Base-by-base conservation (phyloP, 1,284 basidiomycete species). In the Sporisorium reilianum region DNA sequence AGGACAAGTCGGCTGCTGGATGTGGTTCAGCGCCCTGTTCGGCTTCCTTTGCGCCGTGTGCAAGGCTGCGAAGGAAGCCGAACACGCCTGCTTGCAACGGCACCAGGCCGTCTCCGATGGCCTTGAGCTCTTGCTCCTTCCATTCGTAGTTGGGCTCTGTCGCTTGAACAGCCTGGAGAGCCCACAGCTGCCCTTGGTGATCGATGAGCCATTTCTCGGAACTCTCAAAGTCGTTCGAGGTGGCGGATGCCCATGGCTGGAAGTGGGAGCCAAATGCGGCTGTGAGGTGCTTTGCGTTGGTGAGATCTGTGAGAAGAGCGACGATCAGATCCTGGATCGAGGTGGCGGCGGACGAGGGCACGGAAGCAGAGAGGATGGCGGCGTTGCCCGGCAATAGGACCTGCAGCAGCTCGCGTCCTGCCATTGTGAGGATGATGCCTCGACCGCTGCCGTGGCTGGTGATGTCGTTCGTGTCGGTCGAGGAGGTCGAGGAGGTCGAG, bases 11-110 rank as follows among this genome's bases (percentile, higher is more conserved):
- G 8, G 89, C 88, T 78, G 93, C 91, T 38, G 93, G 91, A 1
- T 90, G 89, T 2, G 92, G 91, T 85, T 93, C 92, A 2, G 92
- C 91, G 89, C 92, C 89, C 80, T 92, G 93, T 79, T 89, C 91
- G 59, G 92, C 88, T 8, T 89, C 89, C n/a, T 91, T 88, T 22
- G 88, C 88, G 18, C 88, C 89, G 28, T 52, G 88, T 89, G 58
- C 89, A 88, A 80, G 88, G 86, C 1, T 90, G 90, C 20, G 87
- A 84, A 44, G 89, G 89, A 58, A 94, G 85, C 38, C 55, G 25
- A 74, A 68, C 0, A 71, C 66, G 42, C 62, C 57, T 5, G 63
- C 59, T 23, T 67, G 44, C 18, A 77, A 42, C 12, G 68, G 63
- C 2, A 79, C 38, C 16, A 74, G 14, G 14, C 57, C 79, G 52